Evolutionary conservation across 2,329 filamentous ascomycete genomes (phyloP).

Genomic region (Colletotrichum karsti): DNA sequence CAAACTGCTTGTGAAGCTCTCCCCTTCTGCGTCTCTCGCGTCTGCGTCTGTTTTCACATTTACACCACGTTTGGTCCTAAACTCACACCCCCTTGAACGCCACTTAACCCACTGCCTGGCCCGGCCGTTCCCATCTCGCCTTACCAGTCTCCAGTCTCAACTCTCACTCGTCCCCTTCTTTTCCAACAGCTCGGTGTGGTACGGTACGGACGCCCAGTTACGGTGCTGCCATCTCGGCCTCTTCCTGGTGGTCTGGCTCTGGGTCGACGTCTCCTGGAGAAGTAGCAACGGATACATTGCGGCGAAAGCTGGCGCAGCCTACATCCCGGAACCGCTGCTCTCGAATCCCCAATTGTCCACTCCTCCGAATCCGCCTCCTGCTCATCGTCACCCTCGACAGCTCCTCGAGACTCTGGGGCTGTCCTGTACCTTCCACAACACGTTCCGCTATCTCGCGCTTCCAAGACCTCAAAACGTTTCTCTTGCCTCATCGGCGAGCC

Average conservation of each 20-base stretch:
- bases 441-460: neutral
- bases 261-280: neutral
- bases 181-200: constrained; percentile 8
- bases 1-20: constrained; percentile 1
- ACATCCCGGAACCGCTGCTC: neutral
- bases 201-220: neutral
- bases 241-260: neutral
- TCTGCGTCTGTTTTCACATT: neutral
- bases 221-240: constrained; percentile 5
- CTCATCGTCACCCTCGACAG: neutral
- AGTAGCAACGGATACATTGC: neutral
- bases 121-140: constrained; percentile 6
- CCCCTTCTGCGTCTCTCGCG: neutral
- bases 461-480: neutral
- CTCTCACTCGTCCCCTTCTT: constrained; percentile 4
- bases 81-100: constrained; percentile 15
- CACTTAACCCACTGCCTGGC: constrained; percentile 22
- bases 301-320: neutral
- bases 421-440: neutral
- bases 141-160: constrained; percentile 1
- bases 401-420: neutral
- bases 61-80: constrained; percentile 10
- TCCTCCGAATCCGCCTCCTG: neutral
- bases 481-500: neutral
- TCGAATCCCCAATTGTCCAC: neutral